phyloP scores from a whole-genome alignment of 495 filamentous ascomycete genomes.

The Evansstolkia leycettana region DNA sequence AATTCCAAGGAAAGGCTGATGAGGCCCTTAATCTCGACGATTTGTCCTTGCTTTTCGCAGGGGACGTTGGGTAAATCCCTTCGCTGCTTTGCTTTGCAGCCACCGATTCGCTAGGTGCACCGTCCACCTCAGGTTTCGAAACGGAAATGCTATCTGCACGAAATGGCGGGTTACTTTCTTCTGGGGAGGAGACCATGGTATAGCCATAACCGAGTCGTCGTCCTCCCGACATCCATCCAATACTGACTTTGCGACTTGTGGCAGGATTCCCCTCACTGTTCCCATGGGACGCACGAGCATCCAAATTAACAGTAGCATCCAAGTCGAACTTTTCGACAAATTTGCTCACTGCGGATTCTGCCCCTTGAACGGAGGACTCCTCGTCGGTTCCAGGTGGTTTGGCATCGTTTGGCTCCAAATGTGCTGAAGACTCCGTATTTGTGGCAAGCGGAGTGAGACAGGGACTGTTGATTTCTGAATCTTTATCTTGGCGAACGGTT shows the following conservation, averaged over 20 bases:
- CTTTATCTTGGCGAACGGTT: no score
- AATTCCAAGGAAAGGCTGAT: background rate
- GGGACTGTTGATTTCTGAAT: no score
- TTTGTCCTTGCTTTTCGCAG: background rate
- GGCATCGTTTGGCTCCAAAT: no score
- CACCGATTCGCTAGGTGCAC: background rate
- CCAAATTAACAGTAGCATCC: conserved; percentile 2
- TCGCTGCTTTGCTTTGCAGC: background rate
- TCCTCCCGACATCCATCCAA: conserved; percentile 35
- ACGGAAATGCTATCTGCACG: background rate
- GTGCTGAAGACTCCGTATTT: no score
- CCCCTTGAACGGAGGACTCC: no score
- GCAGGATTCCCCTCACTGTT: conserved; percentile 1
- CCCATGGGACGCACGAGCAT: background rate
- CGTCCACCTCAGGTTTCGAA: background rate
- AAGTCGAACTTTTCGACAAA: conserved; percentile 21
- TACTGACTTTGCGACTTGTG: conserved; percentile 24
- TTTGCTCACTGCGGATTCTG: conserved; percentile 6
- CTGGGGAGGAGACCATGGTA: conserved; percentile 15
- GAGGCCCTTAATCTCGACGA: conserved; percentile 2
- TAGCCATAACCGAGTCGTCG: conserved; percentile 34
- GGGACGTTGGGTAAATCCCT: no score
- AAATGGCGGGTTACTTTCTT: conserved; percentile 4
- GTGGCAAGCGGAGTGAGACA: no score
- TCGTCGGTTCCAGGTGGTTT: no score